Evolutionary conservation across 108 stramenopile species (phyloP).

Genomic region (Nitzschia palea): DNA sequence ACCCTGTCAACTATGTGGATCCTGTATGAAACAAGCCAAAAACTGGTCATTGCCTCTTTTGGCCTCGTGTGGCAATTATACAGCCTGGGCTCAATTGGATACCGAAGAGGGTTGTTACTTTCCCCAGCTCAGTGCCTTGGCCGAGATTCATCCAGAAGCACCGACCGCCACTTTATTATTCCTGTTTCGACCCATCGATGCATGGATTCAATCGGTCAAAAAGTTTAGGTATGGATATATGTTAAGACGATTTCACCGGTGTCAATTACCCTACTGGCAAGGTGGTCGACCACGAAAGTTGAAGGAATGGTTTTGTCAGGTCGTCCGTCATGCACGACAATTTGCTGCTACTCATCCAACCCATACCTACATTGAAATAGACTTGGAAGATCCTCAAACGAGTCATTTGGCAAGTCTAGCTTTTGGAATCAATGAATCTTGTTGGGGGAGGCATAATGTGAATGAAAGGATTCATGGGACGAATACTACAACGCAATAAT

Average conservation of each 20-base stretch:
- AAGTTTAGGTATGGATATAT: not conserved
- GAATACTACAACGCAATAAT: too few relatives aligned
- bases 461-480: not conserved
- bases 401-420: not conserved
- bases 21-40: conserved; percentile 8
- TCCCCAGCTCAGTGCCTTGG: conserved; percentile 9
- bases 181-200: conserved; percentile 6
- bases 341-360: not conserved
- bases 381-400: not conserved
- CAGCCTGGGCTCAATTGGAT: not conserved
- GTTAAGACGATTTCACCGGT: not conserved
- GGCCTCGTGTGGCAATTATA: not conserved
- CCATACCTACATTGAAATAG: not conserved
- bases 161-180: conserved; percentile 16
- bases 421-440: not conserved
- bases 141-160: not conserved
- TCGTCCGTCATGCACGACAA: not conserved
- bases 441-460: not conserved
- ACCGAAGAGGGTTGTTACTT: not conserved
- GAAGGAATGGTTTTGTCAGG: not conserved
- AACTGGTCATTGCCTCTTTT: not conserved
- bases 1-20: not conserved
- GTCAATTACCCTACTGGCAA: not conserved
- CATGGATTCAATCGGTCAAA: not conserved
- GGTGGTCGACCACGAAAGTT: not conserved